These are phyloP conservation scores for Boletellus ananiceps DNA, from an alignment of 768 basidiomycete genomes.

Conservation along the genomic window DNA sequence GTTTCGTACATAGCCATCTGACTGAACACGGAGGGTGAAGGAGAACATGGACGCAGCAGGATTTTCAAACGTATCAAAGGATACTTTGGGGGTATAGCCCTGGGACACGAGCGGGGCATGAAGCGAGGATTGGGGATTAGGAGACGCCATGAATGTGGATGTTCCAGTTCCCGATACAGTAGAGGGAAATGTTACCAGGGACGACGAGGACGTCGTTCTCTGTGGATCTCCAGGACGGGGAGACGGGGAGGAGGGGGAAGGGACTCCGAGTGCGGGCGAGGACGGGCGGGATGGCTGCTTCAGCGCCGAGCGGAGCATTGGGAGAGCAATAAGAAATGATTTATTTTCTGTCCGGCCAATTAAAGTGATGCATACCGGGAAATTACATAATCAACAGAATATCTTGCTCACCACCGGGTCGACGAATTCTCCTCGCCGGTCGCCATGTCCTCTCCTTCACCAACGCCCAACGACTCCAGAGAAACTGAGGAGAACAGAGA, in stretches of 20 bases:
- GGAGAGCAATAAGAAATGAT: slow-evolving; percentile 6
- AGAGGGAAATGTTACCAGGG: slow-evolving; percentile 14
- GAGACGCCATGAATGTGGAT: slow-evolving; percentile 15
- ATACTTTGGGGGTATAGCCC: slow-evolving; percentile 47
- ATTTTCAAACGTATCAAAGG: slow-evolving; percentile 87
- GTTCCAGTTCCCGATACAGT: slow-evolving; percentile 17
- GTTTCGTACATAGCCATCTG: slow-evolving; percentile 70
- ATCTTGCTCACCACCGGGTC: not conserved
- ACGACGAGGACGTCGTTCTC: slow-evolving; percentile 17
- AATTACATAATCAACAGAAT: not conserved
- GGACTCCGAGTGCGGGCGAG: slow-evolving; percentile 9
- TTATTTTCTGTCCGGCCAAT: slow-evolving; percentile 4
- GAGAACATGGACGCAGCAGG: slow-evolving; percentile 78
- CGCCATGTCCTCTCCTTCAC: slow-evolving; percentile 13
- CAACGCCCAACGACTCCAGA: not conserved
- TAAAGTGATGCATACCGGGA: not conserved
- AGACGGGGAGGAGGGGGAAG: slow-evolving; percentile 26
- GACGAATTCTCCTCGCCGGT: not conserved
- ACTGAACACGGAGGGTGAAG: slow-evolving; percentile 82
- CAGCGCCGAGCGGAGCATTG: slow-evolving; percentile 49
- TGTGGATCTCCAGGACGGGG: slow-evolving; percentile 10
- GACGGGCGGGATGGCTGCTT: slow-evolving; percentile 38
- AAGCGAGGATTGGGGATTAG: slow-evolving; percentile 14
- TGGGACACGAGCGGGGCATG: slow-evolving; percentile 25
- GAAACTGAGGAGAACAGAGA: not conserved